Evolutionary conservation across 371 early-diverging fungal species (phyloP).

Genomic region (Smittium mucronatum): DNA sequence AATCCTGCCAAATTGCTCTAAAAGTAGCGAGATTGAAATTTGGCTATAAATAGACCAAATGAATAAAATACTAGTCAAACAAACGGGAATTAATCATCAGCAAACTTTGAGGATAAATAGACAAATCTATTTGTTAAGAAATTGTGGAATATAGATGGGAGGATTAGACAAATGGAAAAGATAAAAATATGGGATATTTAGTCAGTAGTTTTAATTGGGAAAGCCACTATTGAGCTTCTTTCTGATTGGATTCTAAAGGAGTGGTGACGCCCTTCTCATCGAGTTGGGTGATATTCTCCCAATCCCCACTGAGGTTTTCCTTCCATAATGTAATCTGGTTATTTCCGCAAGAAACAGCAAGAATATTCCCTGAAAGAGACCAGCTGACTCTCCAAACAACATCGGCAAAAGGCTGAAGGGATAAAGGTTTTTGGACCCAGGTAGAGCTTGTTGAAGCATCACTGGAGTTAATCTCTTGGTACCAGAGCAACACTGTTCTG

Average conservation of each 20-base stretch:
- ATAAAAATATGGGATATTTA: too few species aligned
- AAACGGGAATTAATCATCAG: too few species aligned
- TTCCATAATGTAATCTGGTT: slow-evolving; percentile 94
- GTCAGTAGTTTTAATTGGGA: too few species aligned
- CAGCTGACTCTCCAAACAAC: slow-evolving; percentile 96
- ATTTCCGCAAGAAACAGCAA: slow-evolving; percentile 92
- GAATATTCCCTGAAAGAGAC: slow-evolving; percentile 85
- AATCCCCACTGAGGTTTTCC: slow-evolving; percentile 81
- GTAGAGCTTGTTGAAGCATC: slow-evolving; percentile 19
- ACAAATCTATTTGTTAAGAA: too few species aligned
- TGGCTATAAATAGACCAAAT: too few species aligned
- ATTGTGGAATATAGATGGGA: too few species aligned
- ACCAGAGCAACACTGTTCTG: slow-evolving; percentile 91
- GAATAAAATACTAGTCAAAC: too few species aligned
- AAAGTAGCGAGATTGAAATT: too few species aligned
- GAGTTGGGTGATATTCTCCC: slow-evolving; percentile 67
- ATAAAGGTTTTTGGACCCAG: slow-evolving; percentile 21
- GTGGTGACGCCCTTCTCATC: slow-evolving; percentile 53
- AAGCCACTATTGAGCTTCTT: slow-evolving; percentile 48
- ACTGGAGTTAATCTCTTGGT: slow-evolving; percentile 45
- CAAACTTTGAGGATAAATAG: too few species aligned
- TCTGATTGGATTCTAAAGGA: slow-evolving; percentile 37
- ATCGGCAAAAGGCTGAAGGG: slow-evolving; percentile 69
- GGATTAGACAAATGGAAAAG: too few species aligned
- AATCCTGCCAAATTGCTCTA: too few species aligned